These are phyloP conservation scores for Neltuma alba DNA, from an alignment of 306 rosid genomes.

Conservation along the genomic window DNA sequence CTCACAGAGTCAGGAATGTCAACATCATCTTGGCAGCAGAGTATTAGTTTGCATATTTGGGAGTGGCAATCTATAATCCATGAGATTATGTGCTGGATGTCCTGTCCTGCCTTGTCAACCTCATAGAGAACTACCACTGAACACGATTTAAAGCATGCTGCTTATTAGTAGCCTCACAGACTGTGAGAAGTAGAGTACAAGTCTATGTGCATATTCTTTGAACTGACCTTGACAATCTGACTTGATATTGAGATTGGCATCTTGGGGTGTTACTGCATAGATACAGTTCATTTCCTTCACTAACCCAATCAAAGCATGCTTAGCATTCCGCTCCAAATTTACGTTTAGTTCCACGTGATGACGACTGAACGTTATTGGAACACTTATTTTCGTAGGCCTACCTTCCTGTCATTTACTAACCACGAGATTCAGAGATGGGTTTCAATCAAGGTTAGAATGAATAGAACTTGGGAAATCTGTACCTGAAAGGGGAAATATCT, in stretches of 20 bases:
- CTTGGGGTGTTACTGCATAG: conserved; percentile 62
- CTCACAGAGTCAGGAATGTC: conserved; percentile 59
- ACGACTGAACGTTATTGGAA: conserved; percentile 73
- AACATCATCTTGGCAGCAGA: conserved; percentile 74
- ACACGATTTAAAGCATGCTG: conserved; percentile 26
- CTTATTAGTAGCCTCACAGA: conserved; percentile 23
- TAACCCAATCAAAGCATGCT: conserved; percentile 76
- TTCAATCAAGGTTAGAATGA: conserved; percentile 1
- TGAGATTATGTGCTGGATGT: conserved; percentile 74
- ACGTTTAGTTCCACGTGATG: conserved; percentile 83
- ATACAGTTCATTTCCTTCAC: conserved; percentile 74
- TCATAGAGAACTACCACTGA: conserved; percentile 77
- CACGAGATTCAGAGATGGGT: conserved; percentile 26
- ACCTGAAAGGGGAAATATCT: conserved; percentile 81
- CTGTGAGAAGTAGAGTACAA: neutral
- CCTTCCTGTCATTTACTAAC: conserved; percentile 58
- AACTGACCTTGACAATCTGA: conserved; percentile 67
- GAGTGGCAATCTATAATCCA: conserved; percentile 83
- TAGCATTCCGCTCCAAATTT: conserved; percentile 65
- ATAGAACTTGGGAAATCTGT: neutral
- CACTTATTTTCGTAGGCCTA: conserved; percentile 58
- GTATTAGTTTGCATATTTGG: conserved; percentile 68
- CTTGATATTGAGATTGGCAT: conserved; percentile 52
- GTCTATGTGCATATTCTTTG: neutral
- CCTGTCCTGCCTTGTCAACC: conserved; percentile 71